These are phyloP conservation scores for Lantana camara DNA, from an alignment of 257 asterid species.

Conservation along the genomic window DNA sequence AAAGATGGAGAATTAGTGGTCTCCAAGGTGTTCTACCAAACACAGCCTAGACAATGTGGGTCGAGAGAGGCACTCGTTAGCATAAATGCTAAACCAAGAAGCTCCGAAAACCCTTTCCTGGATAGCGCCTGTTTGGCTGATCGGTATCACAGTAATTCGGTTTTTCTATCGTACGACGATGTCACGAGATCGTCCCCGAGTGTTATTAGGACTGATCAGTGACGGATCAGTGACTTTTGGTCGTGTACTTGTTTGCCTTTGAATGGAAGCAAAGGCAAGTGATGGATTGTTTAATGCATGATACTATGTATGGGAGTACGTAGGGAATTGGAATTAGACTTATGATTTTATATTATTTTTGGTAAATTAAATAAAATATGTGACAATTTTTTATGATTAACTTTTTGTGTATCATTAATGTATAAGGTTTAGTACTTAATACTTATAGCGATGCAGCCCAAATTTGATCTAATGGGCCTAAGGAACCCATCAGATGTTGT, in stretches of 20 bases:
- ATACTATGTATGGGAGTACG: too few species aligned
- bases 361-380: too few species aligned
- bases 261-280: constrained; percentile 58
- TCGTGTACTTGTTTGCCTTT: constrained; percentile 66
- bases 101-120: not conserved
- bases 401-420: too few species aligned
- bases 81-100: not conserved
- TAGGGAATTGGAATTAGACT: too few species aligned
- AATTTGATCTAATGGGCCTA: too few species aligned
- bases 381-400: too few species aligned
- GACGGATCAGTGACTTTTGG: constrained; percentile 68
- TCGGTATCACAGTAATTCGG: constrained; percentile 39
- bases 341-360: too few species aligned
- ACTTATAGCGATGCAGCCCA: too few species aligned
- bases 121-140: constrained; percentile 30
- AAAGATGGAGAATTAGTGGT: constrained; percentile 79
- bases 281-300: constrained; percentile 19
- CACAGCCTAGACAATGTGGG: constrained; percentile 78
- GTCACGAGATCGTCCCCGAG: constrained; percentile 24
- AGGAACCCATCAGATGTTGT: too few species aligned
- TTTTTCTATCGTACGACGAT: constrained; percentile 34
- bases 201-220: constrained; percentile 35
- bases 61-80: constrained; percentile 29
- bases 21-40: constrained; percentile 83
- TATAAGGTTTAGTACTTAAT: too few species aligned